Percentiles rank a stretch among this genome's conserved stretches.
phyloP scores from a whole-genome alignment of 441 rosid species.

The Pelargonium australe region DNA sequence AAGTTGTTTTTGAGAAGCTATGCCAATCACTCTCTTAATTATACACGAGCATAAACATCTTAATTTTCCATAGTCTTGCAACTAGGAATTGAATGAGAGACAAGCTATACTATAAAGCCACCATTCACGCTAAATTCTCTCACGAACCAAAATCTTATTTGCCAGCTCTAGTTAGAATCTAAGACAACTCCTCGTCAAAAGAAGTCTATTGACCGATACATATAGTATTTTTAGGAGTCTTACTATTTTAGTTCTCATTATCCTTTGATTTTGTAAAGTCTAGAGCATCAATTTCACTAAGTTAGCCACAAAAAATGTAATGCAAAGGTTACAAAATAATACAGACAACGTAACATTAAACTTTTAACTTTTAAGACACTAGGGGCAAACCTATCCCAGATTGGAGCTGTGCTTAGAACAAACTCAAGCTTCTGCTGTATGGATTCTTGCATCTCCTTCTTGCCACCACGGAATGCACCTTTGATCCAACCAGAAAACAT shows the following conservation, averaged over 20 bases:
- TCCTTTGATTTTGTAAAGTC: too few relatives aligned
- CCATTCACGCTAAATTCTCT: too few relatives aligned
- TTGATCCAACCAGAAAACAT: constrained; percentile 71
- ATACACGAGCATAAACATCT: too few relatives aligned
- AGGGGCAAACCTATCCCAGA: constrained; percentile 67
- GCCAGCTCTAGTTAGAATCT: not conserved
- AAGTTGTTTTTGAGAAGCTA: too few relatives aligned
- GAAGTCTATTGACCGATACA: too few relatives aligned
- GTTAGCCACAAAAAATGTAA: not conserved
- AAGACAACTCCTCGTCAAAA: not conserved
- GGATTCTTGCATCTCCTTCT: constrained; percentile 84
- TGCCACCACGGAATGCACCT: constrained; percentile 65
- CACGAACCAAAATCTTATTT: too few relatives aligned
- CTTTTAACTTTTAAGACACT: not conserved
- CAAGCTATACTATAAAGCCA: too few relatives aligned
- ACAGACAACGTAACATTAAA: constrained; percentile 3
- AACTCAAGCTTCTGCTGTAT: constrained; percentile 60
- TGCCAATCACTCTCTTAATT: too few relatives aligned
- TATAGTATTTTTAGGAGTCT: too few relatives aligned
- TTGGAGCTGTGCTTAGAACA: constrained; percentile 68
- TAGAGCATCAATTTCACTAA: not conserved
- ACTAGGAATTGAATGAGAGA: too few relatives aligned
- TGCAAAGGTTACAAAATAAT: not conserved
- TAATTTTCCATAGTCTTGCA: too few relatives aligned
- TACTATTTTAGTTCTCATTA: too few relatives aligned